A percentile compares a stretch with the other conserved stretches of the same genome.
These are phyloP conservation scores for Fulvia fulva DNA, from an alignment of 2,329 filamentous ascomycete genomes.

Conservation along the genomic window DNA sequence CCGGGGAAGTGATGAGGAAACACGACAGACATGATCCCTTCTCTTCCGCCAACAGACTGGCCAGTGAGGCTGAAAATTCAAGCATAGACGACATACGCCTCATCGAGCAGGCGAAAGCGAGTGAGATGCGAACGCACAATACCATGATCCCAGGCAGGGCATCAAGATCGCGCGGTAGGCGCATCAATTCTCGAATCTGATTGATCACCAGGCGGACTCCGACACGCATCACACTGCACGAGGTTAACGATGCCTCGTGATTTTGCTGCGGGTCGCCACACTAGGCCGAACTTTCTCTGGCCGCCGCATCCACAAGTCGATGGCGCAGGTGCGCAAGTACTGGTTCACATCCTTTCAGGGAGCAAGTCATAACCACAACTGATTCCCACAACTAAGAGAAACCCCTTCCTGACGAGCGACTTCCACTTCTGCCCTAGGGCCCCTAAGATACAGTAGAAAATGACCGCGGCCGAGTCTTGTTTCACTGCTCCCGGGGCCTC, in stretches of 20 bases:
- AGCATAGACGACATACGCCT: slow-evolving; percentile 1
- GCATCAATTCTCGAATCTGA: background rate
- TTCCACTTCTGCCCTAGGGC: background rate
- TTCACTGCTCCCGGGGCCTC: background rate
- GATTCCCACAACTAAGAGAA: slow-evolving; percentile 12
- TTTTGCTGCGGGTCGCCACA: slow-evolving; percentile 9
- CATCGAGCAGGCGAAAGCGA: slow-evolving; percentile 7
- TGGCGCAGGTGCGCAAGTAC: background rate
- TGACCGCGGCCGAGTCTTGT: background rate
- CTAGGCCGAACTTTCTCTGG: slow-evolving; percentile 6
- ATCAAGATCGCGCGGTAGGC: background rate
- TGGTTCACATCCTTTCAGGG: background rate
- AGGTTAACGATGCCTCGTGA: slow-evolving; percentile 12
- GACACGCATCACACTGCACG: background rate
- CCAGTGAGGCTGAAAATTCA: background rate
- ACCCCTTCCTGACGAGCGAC: background rate
- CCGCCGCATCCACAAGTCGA: background rate
- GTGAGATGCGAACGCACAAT: background rate
- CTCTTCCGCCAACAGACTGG: background rate
- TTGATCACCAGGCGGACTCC: slow-evolving; percentile 5
- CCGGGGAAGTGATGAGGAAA: too few species aligned
- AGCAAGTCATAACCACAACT: slow-evolving; percentile 7
- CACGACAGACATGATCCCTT: background rate
- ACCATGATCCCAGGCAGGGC: background rate
- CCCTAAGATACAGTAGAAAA: background rate